phyloP scores from a whole-genome alignment of 352 stramenopile species.

The Phytophthora meadii region DNA sequence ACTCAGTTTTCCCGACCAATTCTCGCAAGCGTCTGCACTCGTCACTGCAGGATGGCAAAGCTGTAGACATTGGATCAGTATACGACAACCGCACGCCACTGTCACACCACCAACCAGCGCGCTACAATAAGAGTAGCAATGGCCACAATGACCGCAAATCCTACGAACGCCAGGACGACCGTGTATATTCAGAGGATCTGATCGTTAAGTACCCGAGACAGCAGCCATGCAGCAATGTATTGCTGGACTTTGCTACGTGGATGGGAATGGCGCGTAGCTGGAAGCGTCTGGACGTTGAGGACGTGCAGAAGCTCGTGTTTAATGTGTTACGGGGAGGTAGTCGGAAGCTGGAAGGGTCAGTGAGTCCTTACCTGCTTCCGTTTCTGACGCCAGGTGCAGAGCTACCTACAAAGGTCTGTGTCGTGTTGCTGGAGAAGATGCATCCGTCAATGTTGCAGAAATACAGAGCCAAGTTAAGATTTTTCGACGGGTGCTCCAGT shows the following conservation, averaged over 20 bases:
- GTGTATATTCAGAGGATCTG: slow-evolving; percentile 61
- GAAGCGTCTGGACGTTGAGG: slow-evolving; percentile 61
- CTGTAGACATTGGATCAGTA: not conserved
- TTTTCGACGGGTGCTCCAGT: slow-evolving; percentile 80
- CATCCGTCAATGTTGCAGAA: slow-evolving; percentile 78
- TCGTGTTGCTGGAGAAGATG: slow-evolving; percentile 74
- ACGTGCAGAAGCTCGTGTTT: slow-evolving; percentile 69
- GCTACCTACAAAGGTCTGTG: slow-evolving; percentile 69
- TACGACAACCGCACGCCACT: slow-evolving; percentile 29
- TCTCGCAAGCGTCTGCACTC: slow-evolving; percentile 31
- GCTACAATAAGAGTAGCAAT: slow-evolving; percentile 18
- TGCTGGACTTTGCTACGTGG: slow-evolving; percentile 78
- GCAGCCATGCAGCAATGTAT: slow-evolving; percentile 61
- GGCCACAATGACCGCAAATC: slow-evolving; percentile 19
- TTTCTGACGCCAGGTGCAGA: slow-evolving; percentile 50
- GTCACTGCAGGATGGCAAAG: slow-evolving; percentile 4
- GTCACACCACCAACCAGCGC: slow-evolving; percentile 23
- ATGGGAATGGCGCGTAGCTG: slow-evolving; percentile 58
- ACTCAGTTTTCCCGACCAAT: slow-evolving; percentile 19
- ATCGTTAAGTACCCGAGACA: slow-evolving; percentile 78
- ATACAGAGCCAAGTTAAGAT: slow-evolving; percentile 65
- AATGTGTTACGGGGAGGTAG: slow-evolving; percentile 43
- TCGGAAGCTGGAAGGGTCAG: slow-evolving; percentile 13
- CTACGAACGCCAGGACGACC: slow-evolving; percentile 42
- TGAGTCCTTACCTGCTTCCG: slow-evolving; percentile 66